Evolutionary conservation across 129 eudicot genomes (phyloP), one percentile per base, ranked within the genome.

Genomic region (Chrysanthemum lavandulifolium): DNA sequence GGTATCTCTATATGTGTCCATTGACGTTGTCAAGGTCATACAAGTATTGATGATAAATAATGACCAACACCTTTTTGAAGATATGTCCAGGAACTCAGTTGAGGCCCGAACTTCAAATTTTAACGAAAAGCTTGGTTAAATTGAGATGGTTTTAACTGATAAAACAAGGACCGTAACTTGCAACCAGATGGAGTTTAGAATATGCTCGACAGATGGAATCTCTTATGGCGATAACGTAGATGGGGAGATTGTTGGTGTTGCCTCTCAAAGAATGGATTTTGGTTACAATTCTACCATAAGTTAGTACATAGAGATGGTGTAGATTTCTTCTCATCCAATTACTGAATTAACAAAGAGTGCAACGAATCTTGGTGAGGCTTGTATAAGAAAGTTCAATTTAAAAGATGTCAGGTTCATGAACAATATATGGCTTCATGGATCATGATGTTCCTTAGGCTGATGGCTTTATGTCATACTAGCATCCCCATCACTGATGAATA

Each of bases 41-140:
- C 88, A 84, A 84, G 83, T 1, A 43, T 74, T 81, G 81, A 81
- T 84, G 48, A 81, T 84, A 27, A 84, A 84, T 21, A 84, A 84
- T 53, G 88, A 84, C 70, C 59, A 70, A 3, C 67, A 69, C 0
- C 74, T 84, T 85, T 84, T 73, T 9, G 88, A 84, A 72, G 85
- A 84, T 65, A 50, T 71, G 69, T 56, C 83, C 53, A 66, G 82
- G 54, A 81, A 72, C 15, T 66, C 73, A 0, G 88, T 84, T 59
- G 83, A 81, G 40, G 85, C 88, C 10, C 65, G 81, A 56, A 84
- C 25, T 23, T 23, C 25, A 23, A 23, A 23, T 23, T 66, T 84
- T 73, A 84, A 84, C 29, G 88, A 84, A 77, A 85, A 84, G 58
- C 85, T 81, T 11, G 85, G 88, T 54, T 85, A 84, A 60, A 85